Conservation (phyloP, 345 rosid genomes). For the Anacardium occidentale region DNA sequence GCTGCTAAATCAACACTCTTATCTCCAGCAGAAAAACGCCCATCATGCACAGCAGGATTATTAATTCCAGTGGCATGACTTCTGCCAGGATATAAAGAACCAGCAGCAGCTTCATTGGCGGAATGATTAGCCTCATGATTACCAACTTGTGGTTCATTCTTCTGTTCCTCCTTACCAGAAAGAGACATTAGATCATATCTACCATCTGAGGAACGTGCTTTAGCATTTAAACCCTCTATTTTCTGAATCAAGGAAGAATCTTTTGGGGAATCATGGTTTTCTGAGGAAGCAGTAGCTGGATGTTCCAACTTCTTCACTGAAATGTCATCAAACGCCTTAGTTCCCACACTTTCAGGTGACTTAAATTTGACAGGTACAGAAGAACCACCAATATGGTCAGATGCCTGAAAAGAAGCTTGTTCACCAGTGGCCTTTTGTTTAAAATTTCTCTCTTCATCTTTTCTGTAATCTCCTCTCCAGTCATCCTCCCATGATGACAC, state of each 20-base stretch:
- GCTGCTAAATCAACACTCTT: conserved; percentile 36
- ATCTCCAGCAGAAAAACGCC: conserved; percentile 39
- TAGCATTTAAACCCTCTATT: conserved; percentile 84
- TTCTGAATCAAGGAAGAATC: conserved; percentile 76
- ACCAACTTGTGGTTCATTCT: conserved; percentile 36
- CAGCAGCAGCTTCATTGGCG: conserved; percentile 39
- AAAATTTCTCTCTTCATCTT: conserved; percentile 33
- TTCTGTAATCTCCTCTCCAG: conserved; percentile 40
- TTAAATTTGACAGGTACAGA: conserved; percentile 32
- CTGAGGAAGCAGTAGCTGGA: conserved; percentile 24
- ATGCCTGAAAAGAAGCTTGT: conserved; percentile 32
- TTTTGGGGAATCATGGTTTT: conserved; percentile 34
- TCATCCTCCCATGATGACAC: conserved; percentile 46
- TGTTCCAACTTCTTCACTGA: conserved; percentile 35
- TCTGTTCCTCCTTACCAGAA: conserved; percentile 42
- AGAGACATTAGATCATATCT: conserved; percentile 39
- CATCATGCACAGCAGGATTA: conserved; percentile 34
- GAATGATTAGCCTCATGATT: conserved; percentile 32
- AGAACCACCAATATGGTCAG: conserved; percentile 29
- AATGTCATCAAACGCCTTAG: conserved; percentile 36
- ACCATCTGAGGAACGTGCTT: conserved; percentile 60
- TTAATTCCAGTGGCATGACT: conserved; percentile 28
- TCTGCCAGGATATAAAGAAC: conserved; percentile 34
- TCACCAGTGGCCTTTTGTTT: conserved; percentile 30
- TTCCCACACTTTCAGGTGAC: conserved; percentile 30